Conservation (phyloP, 2,329 filamentous ascomycete genomes). For the Ceratocystis colombiana region DNA sequence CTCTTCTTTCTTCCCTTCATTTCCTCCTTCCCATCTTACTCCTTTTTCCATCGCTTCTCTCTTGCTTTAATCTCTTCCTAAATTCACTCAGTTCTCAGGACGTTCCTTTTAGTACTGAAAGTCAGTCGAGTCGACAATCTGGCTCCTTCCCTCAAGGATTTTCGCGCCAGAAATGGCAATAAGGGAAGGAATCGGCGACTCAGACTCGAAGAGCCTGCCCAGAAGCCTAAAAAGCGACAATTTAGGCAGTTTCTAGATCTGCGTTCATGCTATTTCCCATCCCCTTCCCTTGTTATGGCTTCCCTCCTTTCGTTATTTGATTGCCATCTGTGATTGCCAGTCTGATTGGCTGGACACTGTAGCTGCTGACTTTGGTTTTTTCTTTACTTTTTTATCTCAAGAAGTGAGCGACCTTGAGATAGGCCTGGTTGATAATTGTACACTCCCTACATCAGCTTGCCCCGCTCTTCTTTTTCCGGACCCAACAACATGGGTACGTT, state of each 20-base stretch:
- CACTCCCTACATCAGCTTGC: neutral
- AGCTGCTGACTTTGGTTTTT: neutral
- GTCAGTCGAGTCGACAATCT: constrained; percentile 3
- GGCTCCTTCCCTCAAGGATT: constrained; percentile 8
- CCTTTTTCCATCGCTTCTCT: neutral
- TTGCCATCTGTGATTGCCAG: neutral
- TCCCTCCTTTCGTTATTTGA: neutral
- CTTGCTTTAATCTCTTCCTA: neutral
- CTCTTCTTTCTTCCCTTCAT: neutral
- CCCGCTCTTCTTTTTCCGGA: constrained; percentile 3
- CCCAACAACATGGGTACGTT: constrained; percentile 4
- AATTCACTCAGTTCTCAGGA: neutral
- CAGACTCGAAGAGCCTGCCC: neutral
- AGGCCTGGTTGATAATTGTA: neutral
- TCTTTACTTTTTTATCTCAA: neutral
- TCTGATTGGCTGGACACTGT: neutral
- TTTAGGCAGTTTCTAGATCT: constrained; percentile 5
- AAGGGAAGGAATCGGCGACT: constrained; percentile 1
- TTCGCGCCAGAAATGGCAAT: neutral
- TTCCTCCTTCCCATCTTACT: neutral
- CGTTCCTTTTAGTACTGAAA: neutral
- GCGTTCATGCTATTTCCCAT: neutral
- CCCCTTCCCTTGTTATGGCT: neutral
- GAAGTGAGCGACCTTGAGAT: neutral
- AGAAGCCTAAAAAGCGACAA: neutral